Percentiles rank a stretch among this genome's conserved stretches.
phyloP scores from a whole-genome alignment of 2,329 filamentous ascomycete genomes.

The Bimuria novae-zelandiae region DNA sequence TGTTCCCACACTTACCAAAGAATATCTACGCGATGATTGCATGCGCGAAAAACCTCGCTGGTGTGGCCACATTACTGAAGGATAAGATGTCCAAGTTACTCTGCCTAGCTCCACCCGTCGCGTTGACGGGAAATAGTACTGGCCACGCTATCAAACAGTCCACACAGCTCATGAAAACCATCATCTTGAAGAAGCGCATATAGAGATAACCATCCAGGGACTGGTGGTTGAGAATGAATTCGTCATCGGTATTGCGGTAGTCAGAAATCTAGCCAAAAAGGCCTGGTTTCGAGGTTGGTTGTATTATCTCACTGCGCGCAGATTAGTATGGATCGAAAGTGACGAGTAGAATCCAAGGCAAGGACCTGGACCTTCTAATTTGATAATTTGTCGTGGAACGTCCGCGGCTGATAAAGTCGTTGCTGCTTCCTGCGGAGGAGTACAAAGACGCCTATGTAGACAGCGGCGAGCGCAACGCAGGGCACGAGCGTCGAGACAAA shows the following conservation, averaged over 20 bases:
- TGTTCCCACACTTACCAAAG: not conserved
- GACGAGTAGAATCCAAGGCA: not conserved
- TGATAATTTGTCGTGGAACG: constrained; percentile 4
- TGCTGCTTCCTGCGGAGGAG: constrained; percentile 8
- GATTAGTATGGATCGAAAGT: not conserved
- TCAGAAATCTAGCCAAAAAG: constrained; percentile 4
- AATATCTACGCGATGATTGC: constrained; percentile 5
- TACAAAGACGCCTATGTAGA: constrained; percentile 7
- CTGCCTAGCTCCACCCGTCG: constrained; percentile 2
- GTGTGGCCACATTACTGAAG: not conserved
- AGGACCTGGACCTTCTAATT: constrained; percentile 9
- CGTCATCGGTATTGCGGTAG: constrained; percentile 2
- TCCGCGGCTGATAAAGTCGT: constrained; percentile 7
- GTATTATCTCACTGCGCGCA: constrained; percentile 5
- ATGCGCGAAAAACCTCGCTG: constrained; percentile 3
- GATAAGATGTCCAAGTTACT: constrained; percentile 1
- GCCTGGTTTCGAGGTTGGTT: not conserved
- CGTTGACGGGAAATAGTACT: constrained; percentile 4
- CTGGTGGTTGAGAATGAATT: constrained; percentile 13
- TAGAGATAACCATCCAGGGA: constrained; percentile 5
- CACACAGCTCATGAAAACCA: constrained; percentile 5
- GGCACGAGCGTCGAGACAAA: constrained; percentile 6
- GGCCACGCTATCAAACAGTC: constrained; percentile 6
- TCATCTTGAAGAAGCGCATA: constrained; percentile 5
- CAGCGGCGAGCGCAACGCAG: constrained; percentile 2